Evolutionary conservation across 1,284 basidiomycete species (phyloP).

Genomic region (Ganoderma leucocontextum): DNA sequence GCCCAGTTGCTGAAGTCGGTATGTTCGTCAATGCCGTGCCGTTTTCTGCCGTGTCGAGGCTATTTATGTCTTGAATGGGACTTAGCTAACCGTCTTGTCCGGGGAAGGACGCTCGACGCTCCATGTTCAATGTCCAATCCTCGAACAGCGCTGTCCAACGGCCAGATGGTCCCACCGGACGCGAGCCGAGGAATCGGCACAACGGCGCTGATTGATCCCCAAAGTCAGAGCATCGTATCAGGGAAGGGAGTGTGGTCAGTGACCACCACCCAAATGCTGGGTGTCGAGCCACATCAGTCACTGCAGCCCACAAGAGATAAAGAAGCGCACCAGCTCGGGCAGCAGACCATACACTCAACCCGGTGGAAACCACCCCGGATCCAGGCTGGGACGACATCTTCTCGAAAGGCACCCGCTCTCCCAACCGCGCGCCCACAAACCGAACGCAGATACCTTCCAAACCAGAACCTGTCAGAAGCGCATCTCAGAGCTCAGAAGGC

Average conservation of each 20-base stretch:
- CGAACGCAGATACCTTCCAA: neutral
- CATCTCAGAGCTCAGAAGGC: slow-evolving; percentile 3
- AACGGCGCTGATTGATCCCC: slow-evolving; percentile 6
- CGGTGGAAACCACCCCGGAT: neutral
- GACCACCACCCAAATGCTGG: neutral
- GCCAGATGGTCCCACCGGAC: neutral
- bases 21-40: neutral
- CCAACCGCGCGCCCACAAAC: slow-evolving; percentile 1
- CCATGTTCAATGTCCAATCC: neutral
- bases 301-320: neutral
- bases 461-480: slow-evolving; percentile 4
- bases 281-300: slow-evolving; percentile 3
- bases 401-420: neutral
- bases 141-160: neutral
- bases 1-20: neutral
- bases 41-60: neutral
- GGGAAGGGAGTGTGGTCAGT: neutral
- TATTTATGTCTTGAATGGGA: slow-evolving; percentile 1
- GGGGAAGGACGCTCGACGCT: neutral
- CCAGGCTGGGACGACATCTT: neutral
- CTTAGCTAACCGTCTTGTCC: neutral
- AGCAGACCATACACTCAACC: neutral
- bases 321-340: slow-evolving; percentile 1
- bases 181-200: neutral
- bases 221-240: neutral